Conservation (phyloP, 2,329 filamentous ascomycete species). For the Microthyrium microscopicum region DNA sequence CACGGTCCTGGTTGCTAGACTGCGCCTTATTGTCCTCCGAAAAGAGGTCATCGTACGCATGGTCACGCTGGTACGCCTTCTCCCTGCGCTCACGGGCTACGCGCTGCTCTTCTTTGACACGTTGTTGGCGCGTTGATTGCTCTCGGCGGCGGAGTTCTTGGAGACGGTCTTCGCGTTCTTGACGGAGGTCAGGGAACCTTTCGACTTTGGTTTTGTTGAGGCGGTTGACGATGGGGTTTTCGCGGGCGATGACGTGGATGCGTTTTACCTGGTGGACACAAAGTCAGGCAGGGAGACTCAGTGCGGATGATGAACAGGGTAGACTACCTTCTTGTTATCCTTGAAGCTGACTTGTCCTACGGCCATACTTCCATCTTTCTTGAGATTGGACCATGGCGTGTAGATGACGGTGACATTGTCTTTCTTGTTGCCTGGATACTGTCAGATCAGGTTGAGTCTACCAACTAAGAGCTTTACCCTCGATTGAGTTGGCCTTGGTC, state of each 20-base stretch:
- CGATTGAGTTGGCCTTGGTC: slow-evolving; percentile 97
- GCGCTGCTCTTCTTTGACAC: slow-evolving; percentile 63
- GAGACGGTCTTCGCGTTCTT: slow-evolving; percentile 64
- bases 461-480: slow-evolving; percentile 38
- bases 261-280: slow-evolving; percentile 56
- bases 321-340: slow-evolving; percentile 50
- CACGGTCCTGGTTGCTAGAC: slow-evolving; percentile 73
- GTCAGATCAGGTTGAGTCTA: slow-evolving; percentile 2
- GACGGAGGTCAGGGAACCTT: slow-evolving; percentile 65
- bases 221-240: slow-evolving; percentile 89
- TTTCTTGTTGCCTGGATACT: slow-evolving; percentile 72
- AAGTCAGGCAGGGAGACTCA: neutral
- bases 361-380: slow-evolving; percentile 92
- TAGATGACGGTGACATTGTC: slow-evolving; percentile 95
- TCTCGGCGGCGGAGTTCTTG: slow-evolving; percentile 58
- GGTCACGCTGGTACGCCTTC: slow-evolving; percentile 89
- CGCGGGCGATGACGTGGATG: slow-evolving; percentile 60
- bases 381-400: slow-evolving; percentile 91
- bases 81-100: slow-evolving; percentile 68
- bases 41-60: slow-evolving; percentile 90
- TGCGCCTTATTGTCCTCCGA: slow-evolving; percentile 61
- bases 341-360: slow-evolving; percentile 91
- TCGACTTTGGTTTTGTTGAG: slow-evolving; percentile 93
- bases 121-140: slow-evolving; percentile 40
- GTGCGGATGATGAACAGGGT: neutral